phyloP scores from a whole-genome alignment of 495 filamentous ascomycete species.

The Penicillium canariense region DNA sequence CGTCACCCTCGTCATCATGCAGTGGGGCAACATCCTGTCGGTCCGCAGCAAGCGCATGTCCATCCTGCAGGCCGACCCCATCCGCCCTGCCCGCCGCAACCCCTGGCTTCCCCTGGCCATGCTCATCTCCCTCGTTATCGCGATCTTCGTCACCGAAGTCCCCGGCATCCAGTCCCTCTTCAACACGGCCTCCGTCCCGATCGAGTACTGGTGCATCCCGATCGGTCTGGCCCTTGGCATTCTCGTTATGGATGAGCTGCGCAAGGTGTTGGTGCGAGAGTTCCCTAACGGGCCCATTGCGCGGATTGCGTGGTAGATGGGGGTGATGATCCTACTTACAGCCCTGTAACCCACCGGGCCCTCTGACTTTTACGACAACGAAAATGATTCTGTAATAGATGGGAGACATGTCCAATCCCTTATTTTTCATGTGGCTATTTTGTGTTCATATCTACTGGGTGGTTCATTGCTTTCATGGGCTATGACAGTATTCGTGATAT shows the following conservation, averaged over 20 bases:
- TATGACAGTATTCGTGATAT: too few species aligned
- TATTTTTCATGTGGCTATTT: too few species aligned
- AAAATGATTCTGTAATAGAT: not conserved
- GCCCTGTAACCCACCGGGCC: too few species aligned
- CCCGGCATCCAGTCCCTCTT: constrained; percentile 49
- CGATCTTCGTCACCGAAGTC: constrained; percentile 52
- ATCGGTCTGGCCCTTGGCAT: constrained; percentile 48
- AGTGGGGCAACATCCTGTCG: constrained; percentile 51
- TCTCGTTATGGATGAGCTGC: constrained; percentile 48
- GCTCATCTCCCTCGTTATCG: constrained; percentile 45
- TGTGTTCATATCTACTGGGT: too few species aligned
- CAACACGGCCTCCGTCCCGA: constrained; percentile 45
- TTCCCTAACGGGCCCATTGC: constrained; percentile 45
- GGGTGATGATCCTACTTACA: not conserved
- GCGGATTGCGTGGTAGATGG: constrained; percentile 42
- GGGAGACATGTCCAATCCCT: too few species aligned
- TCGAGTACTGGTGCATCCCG: constrained; percentile 53
- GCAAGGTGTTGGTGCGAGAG: constrained; percentile 44
- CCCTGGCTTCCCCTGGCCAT: constrained; percentile 47
- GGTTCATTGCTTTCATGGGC: too few species aligned
- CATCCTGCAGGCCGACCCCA: constrained; percentile 50
- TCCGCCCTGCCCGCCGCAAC: constrained; percentile 47
- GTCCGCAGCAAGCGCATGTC: constrained; percentile 51
- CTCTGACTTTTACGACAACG: not conserved
- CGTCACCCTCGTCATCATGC: constrained; percentile 61